Base-by-base conservation (phyloP, 2,329 filamentous ascomycete genomes). In the Dendrostoma leiphaemia region DNA sequence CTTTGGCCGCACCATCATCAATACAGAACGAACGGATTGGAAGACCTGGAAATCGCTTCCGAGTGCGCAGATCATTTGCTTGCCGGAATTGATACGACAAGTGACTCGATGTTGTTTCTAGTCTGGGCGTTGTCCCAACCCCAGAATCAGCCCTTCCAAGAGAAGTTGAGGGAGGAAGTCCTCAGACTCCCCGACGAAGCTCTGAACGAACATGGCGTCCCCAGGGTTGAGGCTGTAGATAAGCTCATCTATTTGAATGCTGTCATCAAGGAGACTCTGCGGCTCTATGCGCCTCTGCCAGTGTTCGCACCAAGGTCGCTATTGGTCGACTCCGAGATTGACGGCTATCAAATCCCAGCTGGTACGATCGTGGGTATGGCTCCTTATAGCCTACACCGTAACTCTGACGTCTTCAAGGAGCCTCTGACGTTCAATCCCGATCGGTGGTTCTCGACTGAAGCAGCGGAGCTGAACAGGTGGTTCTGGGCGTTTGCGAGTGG, bases 401-500 rank as follows among this genome's bases (percentile, higher is more conserved):
- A 66, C 47, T 40, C 56, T 4, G 51, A 53, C 5, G 58, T 64
- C 3, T 67, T 65, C 37, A 44, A 43, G 3, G 54, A 65, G 2
- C 61, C 64, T 6, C 43, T 59, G 15, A 48, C 40, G 4, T 68
- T 65, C 54, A 53, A 49, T 2, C 65, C 65, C 0, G 65, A 68
- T 45, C 54, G 63, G 7, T 64, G 61, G 61, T 41, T 63, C 4
- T 51, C 50, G 13, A 48, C 50, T 12, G 51, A 53, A 31, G 21
- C 52, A 5, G 53, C 72, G 63, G 15, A 68, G 67, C 74, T 78
- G 62, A 78, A 80, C 50, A 74, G 79, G 2, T 80, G 81, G 15
- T 88, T 86, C 60, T 83, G 84, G 74, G 84, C 85, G 0, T 90
- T 90, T 65, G 83, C 85, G 1, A 86, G 81, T 21, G 86, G 86